These are phyloP conservation scores for Rhynchospora tenuis DNA, from an alignment of 176 grass and related monocot species.

Conservation along the genomic window DNA sequence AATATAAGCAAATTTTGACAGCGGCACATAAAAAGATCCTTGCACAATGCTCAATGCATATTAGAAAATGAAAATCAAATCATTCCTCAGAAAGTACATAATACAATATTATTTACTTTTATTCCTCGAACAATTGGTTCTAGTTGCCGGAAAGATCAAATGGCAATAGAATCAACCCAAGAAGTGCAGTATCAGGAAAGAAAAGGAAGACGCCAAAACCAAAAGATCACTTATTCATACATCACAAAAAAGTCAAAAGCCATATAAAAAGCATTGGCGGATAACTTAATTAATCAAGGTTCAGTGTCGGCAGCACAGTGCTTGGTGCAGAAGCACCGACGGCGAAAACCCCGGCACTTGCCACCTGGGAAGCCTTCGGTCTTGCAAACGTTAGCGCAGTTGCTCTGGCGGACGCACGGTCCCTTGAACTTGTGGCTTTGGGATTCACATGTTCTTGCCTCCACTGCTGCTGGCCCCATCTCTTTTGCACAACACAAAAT, in stretches of 20 bases:
- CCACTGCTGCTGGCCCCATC: constrained; percentile 40
- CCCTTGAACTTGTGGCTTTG: constrained; percentile 66
- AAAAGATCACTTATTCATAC: background rate
- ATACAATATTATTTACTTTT: background rate
- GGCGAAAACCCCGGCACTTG: constrained; percentile 50
- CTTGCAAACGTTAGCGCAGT: constrained; percentile 65
- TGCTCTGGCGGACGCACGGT: constrained; percentile 32
- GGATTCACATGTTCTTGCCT: constrained; percentile 59
- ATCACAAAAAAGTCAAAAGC: background rate
- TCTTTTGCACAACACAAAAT: constrained; percentile 3
- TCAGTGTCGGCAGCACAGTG: constrained; percentile 19
- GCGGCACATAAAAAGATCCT: background rate
- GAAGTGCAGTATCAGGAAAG: background rate
- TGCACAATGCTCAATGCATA: background rate
- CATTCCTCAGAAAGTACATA: background rate
- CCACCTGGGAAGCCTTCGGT: constrained; percentile 71
- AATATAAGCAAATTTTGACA: too few species aligned
- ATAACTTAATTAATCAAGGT: background rate
- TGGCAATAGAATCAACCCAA: background rate
- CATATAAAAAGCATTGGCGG: background rate
- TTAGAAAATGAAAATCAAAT: background rate
- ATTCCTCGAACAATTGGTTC: background rate
- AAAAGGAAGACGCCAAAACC: background rate
- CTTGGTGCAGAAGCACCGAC: constrained; percentile 60
- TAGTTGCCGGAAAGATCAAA: background rate